Evolutionary conservation across 1,139 yeast species (phyloP).

Genomic region (Saccharomyces hybrid): DNA sequence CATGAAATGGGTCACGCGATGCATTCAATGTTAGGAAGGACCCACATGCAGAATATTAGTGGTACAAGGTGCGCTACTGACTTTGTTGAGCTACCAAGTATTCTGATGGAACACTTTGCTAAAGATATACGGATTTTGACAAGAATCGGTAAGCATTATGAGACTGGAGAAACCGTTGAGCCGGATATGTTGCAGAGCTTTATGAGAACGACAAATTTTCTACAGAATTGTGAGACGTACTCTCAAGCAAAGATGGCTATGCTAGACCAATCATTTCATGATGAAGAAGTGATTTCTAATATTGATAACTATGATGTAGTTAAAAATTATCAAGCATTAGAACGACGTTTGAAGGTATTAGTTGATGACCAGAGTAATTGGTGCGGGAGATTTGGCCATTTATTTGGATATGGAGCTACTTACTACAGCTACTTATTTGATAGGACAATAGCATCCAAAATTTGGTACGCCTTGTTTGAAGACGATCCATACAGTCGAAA

Average conservation of each 20-base stretch:
- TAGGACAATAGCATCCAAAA: slow-evolving; percentile 81
- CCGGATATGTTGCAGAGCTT: slow-evolving; percentile 42
- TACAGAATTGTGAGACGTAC: slow-evolving; percentile 68
- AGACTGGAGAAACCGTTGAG: slow-evolving; percentile 58
- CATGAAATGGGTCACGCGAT: slow-evolving; percentile 99
- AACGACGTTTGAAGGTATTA: slow-evolving; percentile 46
- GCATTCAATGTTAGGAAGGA: slow-evolving; percentile 93
- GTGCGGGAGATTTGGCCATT: slow-evolving; percentile 93
- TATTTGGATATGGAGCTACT: slow-evolving; percentile 89
- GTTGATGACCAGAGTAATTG: slow-evolving; percentile 66
- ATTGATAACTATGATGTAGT: slow-evolving; percentile 36
- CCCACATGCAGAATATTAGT: slow-evolving; percentile 80
- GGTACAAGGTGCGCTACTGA: slow-evolving; percentile 96
- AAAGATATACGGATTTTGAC: slow-evolving; percentile 69
- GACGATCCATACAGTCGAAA: slow-evolving; percentile 60
- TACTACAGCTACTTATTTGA: slow-evolving; percentile 89
- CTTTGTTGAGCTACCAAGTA: slow-evolving; percentile 93
- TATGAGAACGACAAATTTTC: slow-evolving; percentile 45
- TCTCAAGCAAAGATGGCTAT: slow-evolving; percentile 87
- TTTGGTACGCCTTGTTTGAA: slow-evolving; percentile 68
- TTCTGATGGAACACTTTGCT: slow-evolving; percentile 89
- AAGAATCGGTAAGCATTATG: slow-evolving; percentile 66
- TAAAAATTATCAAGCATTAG: slow-evolving; percentile 61
- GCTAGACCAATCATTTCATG: slow-evolving; percentile 75
- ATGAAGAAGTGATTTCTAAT: slow-evolving; percentile 26